A percentile compares a stretch with the other conserved stretches of the same genome.
These are phyloP conservation scores for Epichloe brachyelytri DNA, from an alignment of 2,329 filamentous ascomycete species.

Conservation along the genomic window DNA sequence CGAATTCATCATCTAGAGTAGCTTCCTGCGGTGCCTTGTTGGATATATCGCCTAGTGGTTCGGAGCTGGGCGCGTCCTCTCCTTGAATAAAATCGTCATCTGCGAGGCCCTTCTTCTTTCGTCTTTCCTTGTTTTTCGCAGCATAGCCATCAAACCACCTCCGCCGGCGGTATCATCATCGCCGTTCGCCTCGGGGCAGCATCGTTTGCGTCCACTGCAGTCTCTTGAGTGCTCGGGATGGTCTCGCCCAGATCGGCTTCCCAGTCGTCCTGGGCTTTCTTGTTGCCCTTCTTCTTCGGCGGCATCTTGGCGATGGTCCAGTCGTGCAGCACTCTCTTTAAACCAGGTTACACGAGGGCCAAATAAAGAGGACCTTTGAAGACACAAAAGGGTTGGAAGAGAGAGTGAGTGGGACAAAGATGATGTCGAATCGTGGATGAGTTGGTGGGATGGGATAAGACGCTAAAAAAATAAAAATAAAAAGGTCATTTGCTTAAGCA, in stretches of 20 bases:
- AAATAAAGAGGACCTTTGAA: neutral
- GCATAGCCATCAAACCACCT: constrained; percentile 66
- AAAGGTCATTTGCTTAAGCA: neutral
- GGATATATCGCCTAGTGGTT: constrained; percentile 25
- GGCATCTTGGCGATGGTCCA: constrained; percentile 48
- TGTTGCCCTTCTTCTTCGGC: constrained; percentile 86
- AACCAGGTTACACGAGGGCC: neutral
- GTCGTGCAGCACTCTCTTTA: neutral
- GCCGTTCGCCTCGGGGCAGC: constrained; percentile 35
- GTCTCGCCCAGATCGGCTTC: constrained; percentile 81
- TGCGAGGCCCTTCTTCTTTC: constrained; percentile 72
- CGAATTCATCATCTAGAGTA: constrained; percentile 74
- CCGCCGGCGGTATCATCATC: constrained; percentile 41
- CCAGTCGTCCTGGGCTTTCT: constrained; percentile 82
- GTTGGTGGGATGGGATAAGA: neutral
- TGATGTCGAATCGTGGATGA: neutral
- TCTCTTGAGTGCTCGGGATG: constrained; percentile 43
- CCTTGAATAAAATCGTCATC: constrained; percentile 60
- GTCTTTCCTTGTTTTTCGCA: constrained; percentile 72
- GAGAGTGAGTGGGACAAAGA: neutral
- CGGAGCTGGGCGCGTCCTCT: constrained; percentile 32
- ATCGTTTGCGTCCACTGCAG: constrained; percentile 28
- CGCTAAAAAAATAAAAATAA: neutral
- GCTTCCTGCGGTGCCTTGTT: constrained; percentile 71
- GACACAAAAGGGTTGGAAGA: neutral